These are phyloP conservation scores for Sporothrix inflata DNA, from an alignment of 2,329 filamentous ascomycete genomes.

Conservation along the genomic window DNA sequence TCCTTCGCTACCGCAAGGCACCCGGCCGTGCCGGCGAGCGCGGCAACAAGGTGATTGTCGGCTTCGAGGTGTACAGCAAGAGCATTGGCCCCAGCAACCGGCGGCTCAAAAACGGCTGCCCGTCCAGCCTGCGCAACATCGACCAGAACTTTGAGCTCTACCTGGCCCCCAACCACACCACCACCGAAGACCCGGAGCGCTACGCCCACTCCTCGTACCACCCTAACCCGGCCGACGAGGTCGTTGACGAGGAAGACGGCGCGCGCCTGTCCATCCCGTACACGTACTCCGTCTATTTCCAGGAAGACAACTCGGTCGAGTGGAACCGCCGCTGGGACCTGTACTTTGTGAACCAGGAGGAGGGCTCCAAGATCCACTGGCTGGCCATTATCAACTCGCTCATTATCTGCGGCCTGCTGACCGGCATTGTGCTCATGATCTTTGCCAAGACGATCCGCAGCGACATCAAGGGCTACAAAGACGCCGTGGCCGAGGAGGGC, in stretches of 20 bases:
- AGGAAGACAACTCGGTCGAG: conserved; percentile 77
- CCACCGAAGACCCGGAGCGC: conserved; percentile 47
- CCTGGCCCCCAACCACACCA: conserved; percentile 65
- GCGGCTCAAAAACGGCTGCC: conserved; percentile 68
- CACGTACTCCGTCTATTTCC: conserved; percentile 88
- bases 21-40: conserved; percentile 68
- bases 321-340: conserved; percentile 87
- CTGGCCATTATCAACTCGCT: conserved; percentile 85
- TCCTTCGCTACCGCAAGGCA: conserved; percentile 76
- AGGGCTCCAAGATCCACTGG: conserved; percentile 82
- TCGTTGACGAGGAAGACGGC: conserved; percentile 63
- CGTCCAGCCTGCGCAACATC: conserved; percentile 65
- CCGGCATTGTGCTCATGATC: conserved; percentile 79
- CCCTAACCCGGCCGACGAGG: conserved; percentile 56
- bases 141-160: conserved; percentile 70
- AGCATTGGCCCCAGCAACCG: conserved; percentile 67
- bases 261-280: conserved; percentile 75
- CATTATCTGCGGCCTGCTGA: conserved; percentile 78
- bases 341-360: conserved; percentile 86
- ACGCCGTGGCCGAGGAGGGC: conserved; percentile 67
- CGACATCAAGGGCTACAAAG: conserved; percentile 76
- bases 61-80: conserved; percentile 89
- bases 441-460: conserved; percentile 75
- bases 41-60: conserved; percentile 79
- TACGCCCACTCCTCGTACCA: conserved; percentile 64